These are phyloP conservation scores for Geoglossum cookeanum DNA, from an alignment of 2,329 filamentous ascomycete species.

Conservation along the genomic window DNA sequence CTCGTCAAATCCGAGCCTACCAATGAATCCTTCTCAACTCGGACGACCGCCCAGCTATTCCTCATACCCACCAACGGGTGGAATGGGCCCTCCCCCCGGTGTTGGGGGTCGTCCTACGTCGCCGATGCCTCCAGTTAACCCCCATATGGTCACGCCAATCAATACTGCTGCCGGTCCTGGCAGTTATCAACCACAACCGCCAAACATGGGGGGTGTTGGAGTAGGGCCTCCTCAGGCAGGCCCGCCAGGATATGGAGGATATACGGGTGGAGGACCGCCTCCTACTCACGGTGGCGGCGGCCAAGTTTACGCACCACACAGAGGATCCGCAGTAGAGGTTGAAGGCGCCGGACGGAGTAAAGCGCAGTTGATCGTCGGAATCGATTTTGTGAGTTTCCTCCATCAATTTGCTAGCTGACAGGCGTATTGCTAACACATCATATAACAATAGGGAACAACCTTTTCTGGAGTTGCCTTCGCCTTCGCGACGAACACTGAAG, in stretches of 20 bases:
- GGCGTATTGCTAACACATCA: neutral
- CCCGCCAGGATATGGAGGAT: slow-evolving; percentile 27
- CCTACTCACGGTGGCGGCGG: slow-evolving; percentile 11
- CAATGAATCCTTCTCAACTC: slow-evolving; percentile 36
- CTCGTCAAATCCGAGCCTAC: slow-evolving; percentile 29
- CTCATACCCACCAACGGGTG: slow-evolving; percentile 17
- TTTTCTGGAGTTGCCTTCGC: slow-evolving; percentile 94
- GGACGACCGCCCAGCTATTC: slow-evolving; percentile 46
- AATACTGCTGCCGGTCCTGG: slow-evolving; percentile 28
- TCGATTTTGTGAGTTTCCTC: slow-evolving; percentile 64
- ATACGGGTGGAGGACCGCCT: slow-evolving; percentile 15
- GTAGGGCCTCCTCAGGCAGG: slow-evolving; percentile 15
- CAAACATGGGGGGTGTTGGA: slow-evolving; percentile 13
- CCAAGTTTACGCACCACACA: slow-evolving; percentile 9
- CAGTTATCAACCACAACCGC: slow-evolving; percentile 28
- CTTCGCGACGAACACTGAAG: slow-evolving; percentile 87
- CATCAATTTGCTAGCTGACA: slow-evolving; percentile 3
- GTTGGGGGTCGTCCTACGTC: slow-evolving; percentile 31
- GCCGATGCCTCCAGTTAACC: slow-evolving; percentile 26
- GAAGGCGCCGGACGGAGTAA: slow-evolving; percentile 81
- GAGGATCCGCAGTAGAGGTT: slow-evolving; percentile 40
- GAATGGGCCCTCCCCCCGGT: slow-evolving; percentile 14
- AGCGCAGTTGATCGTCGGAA: slow-evolving; percentile 93
- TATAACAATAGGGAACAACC: slow-evolving; percentile 55
- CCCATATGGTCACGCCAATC: slow-evolving; percentile 27